Conservation (phyloP, 148 eudicot species). For the Chenopodium album region DNA sequence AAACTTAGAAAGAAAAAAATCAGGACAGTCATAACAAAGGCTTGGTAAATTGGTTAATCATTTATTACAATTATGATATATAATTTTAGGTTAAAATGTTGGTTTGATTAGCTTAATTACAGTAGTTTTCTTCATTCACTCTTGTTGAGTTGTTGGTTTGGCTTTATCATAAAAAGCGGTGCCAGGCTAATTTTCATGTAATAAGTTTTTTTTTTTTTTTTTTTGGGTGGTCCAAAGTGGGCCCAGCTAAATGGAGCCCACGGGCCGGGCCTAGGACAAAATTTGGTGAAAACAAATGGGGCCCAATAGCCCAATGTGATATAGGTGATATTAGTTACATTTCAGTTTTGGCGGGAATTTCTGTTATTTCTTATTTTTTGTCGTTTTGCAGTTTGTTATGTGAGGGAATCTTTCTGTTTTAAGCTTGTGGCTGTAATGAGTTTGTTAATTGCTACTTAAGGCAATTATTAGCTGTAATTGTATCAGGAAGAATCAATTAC, state of each 20-base stretch:
- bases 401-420: too few relatives aligned
- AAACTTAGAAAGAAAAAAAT: not conserved
- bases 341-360: too few relatives aligned
- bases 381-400: too few relatives aligned
- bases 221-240: not conserved
- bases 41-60: slow-evolving; percentile 6
- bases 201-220: too few relatives aligned
- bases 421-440: too few relatives aligned
- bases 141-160: slow-evolving; percentile 3
- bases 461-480: too few relatives aligned
- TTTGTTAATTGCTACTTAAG: too few relatives aligned
- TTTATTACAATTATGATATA: not conserved
- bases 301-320: slow-evolving; percentile 18
- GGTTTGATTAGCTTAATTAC: not conserved
- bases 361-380: too few relatives aligned
- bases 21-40: not conserved
- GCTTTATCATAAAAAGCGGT: slow-evolving; percentile 10
- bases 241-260: slow-evolving; percentile 16
- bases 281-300: slow-evolving; percentile 3
- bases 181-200: not conserved
- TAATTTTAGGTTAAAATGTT: not conserved
- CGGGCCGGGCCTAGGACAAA: not conserved
- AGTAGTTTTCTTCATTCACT: not conserved
- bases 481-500: too few relatives aligned
- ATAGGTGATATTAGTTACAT: too few relatives aligned